Conservation (phyloP, 1,284 basidiomycete genomes). For the Cutaneotrichosporon sp. region DNA sequence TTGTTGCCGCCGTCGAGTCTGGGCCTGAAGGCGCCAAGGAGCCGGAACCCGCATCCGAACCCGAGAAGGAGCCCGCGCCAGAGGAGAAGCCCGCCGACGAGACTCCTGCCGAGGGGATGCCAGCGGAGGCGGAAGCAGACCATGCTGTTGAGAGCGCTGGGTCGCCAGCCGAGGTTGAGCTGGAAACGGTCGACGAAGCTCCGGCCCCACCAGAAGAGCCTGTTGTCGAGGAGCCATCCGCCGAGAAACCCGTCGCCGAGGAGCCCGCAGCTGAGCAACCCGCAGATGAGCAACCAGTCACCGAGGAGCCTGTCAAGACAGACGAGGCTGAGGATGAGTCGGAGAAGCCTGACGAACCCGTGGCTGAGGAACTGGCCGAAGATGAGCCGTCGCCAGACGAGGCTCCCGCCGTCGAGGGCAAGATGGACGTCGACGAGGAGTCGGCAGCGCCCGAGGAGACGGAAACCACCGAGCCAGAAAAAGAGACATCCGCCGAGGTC, state of each 20-base stretch:
- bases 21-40: constrained; percentile 28
- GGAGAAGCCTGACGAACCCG: constrained; percentile 5
- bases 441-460: background rate
- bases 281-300: too few species aligned
- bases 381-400: background rate
- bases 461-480: background rate
- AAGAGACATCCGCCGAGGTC: constrained; percentile 2
- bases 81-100: constrained; percentile 1
- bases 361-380: background rate
- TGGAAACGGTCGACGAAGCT: background rate
- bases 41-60: background rate
- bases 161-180: background rate
- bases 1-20: constrained; percentile 32
- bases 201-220: background rate
- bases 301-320: constrained; percentile 4
- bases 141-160: background rate
- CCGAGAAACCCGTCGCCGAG: background rate
- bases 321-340: constrained; percentile 21
- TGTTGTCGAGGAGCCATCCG: constrained; percentile 10
- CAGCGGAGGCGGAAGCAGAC: background rate
- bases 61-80: background rate
- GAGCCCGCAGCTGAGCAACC: background rate
- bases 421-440: constrained; percentile 13
- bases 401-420: constrained; percentile 9
- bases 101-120: background rate